These are phyloP conservation scores for Puya raimondii DNA, from an alignment of 176 grass and related monocot genomes.

Conservation along the genomic window DNA sequence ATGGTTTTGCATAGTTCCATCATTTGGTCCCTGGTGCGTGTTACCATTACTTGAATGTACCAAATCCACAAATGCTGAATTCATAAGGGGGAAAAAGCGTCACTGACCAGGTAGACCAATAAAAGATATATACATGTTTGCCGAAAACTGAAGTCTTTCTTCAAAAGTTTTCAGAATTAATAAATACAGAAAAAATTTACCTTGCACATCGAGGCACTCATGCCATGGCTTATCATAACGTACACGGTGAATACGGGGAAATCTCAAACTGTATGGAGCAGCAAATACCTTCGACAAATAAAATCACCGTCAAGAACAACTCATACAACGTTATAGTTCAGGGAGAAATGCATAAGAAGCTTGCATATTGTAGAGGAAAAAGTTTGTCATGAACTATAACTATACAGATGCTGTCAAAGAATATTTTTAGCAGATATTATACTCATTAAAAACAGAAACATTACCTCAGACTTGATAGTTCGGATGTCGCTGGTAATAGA, in stretches of 20 bases:
- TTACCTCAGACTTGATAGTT: conserved; percentile 94
- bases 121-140: not conserved
- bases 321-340: not conserved
- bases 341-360: conserved; percentile 18
- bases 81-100: conserved; percentile 11
- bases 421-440: not conserved
- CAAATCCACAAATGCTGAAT: conserved; percentile 77
- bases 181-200: conserved; percentile 32
- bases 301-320: conserved; percentile 24
- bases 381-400: conserved; percentile 3
- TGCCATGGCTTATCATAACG: conserved; percentile 98
- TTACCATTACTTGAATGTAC: conserved; percentile 80
- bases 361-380: conserved; percentile 16
- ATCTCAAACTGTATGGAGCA: conserved; percentile 80
- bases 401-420: not conserved
- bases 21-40: conserved; percentile 38
- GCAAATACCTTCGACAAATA: conserved; percentile 66
- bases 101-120: not conserved
- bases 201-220: conserved; percentile 88
- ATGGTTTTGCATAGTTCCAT: conserved; percentile 36
- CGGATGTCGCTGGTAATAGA: conserved; percentile 96
- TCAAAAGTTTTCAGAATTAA: no score
- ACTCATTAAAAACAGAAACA: not conserved
- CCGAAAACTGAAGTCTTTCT: no score
- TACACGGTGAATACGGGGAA: conserved; percentile 71